phyloP scores from a whole-genome alignment of 495 filamentous ascomycete genomes.

The Aspergillus funiculosus region DNA sequence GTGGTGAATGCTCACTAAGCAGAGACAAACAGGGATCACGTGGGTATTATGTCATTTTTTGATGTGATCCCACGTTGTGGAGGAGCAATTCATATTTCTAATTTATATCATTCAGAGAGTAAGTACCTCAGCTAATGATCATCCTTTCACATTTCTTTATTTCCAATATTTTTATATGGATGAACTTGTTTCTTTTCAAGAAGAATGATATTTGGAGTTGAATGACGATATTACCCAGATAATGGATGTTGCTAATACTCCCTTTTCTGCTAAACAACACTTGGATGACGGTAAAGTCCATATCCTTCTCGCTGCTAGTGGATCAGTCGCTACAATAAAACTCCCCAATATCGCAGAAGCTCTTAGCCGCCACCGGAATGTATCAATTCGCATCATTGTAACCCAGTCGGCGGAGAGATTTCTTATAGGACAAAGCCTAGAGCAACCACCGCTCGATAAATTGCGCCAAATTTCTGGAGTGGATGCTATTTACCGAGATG shows the following conservation, averaged over 20 bases:
- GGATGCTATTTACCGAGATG: conserved; percentile 67
- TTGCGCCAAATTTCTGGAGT: conserved; percentile 52
- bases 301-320: conserved; percentile 70
- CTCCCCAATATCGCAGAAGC: conserved; percentile 63
- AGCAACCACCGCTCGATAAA: conserved; percentile 58
- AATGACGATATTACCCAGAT: neutral
- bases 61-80: neutral
- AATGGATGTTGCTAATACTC: neutral
- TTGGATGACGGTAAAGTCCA: conserved; percentile 61
- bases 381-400: conserved; percentile 75
- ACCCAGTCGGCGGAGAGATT: conserved; percentile 67
- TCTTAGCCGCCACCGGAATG: conserved; percentile 46
- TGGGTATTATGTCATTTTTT: conserved; percentile 5
- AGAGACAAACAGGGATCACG: conserved; percentile 3
- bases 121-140: too few species aligned
- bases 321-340: conserved; percentile 87
- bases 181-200: too few species aligned
- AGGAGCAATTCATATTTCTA: neutral
- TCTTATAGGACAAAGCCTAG: conserved; percentile 57
- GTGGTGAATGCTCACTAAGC: conserved; percentile 4
- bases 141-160: too few species aligned
- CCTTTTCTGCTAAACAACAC: conserved; percentile 29
- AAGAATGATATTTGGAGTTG: neutral
- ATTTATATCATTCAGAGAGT: too few species aligned
- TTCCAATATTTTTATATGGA: too few species aligned